phyloP scores from a whole-genome alignment of 2,329 filamentous ascomycete species.

The Coleophoma crateriformis region DNA sequence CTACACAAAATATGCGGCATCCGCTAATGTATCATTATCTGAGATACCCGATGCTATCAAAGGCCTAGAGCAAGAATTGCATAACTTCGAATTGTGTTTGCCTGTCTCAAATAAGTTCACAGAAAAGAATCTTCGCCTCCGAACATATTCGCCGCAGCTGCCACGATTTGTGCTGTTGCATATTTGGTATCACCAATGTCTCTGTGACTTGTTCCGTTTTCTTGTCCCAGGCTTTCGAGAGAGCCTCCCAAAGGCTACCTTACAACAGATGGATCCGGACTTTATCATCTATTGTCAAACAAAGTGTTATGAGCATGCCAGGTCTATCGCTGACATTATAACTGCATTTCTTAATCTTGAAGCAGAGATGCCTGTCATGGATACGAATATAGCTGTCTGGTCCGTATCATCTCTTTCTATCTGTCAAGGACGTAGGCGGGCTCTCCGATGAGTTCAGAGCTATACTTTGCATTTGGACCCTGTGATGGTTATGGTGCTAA shows the following conservation, averaged over 20 bases:
- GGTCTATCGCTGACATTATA: not conserved
- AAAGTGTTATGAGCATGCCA: not conserved
- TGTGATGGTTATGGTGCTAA: no score
- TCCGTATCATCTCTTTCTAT: no score
- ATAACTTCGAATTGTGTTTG: not conserved
- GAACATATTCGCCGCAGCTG: not conserved
- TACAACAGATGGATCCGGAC: not conserved
- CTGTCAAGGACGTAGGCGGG: no score
- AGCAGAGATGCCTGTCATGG: not conserved
- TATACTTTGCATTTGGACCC: no score
- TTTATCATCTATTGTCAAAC: not conserved
- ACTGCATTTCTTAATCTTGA: not conserved
- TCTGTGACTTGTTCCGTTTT: not conserved
- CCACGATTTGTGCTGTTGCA: not conserved
- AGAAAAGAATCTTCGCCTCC: not conserved
- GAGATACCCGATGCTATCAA: not conserved
- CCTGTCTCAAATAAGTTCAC: not conserved
- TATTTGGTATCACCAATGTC: constrained; percentile 1
- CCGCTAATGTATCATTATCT: not conserved
- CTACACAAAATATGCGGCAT: not conserved
- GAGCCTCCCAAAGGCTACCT: not conserved
- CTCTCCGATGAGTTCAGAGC: no score
- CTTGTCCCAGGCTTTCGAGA: not conserved
- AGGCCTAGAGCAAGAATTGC: not conserved
- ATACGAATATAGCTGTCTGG: not conserved